Percentiles rank a stretch among this genome's conserved stretches.
phyloP scores from a whole-genome alignment of 257 asterid genomes.

The Rauvolfia tetraphylla region DNA sequence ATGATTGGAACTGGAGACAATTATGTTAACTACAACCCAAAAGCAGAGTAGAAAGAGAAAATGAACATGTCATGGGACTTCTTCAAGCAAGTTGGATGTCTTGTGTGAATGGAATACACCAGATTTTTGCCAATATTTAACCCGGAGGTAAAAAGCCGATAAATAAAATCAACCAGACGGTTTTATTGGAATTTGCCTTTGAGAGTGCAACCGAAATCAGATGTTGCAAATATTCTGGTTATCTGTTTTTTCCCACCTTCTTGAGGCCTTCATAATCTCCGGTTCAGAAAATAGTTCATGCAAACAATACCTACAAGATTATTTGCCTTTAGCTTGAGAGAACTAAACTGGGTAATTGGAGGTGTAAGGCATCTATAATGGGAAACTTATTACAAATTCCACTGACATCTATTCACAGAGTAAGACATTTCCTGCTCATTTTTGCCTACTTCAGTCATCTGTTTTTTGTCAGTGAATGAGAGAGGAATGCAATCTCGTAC shows the following conservation, averaged over 20 bases:
- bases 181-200: background rate
- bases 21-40: background rate
- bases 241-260: background rate
- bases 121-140: background rate
- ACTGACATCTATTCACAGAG: background rate
- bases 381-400: background rate
- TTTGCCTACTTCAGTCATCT: background rate
- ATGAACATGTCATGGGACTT: background rate
- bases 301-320: background rate
- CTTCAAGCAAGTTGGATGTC: background rate
- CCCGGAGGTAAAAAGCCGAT: background rate
- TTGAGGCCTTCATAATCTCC: background rate
- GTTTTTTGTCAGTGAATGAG: background rate
- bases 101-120: background rate
- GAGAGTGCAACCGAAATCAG: background rate
- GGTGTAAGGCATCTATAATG: background rate
- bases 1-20: slow-evolving; percentile 3
- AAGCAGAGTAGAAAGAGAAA: background rate
- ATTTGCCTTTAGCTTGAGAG: background rate
- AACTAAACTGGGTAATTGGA: background rate
- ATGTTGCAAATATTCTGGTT: background rate
- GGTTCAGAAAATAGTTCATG: background rate
- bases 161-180: background rate
- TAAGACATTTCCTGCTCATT: background rate
- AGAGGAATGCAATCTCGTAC: background rate